Percentiles rank a stretch among this genome's conserved stretches.
These are phyloP conservation scores for Talaromyces sp. DNA, from an alignment of 2,329 filamentous ascomycete genomes.

Conservation along the genomic window DNA sequence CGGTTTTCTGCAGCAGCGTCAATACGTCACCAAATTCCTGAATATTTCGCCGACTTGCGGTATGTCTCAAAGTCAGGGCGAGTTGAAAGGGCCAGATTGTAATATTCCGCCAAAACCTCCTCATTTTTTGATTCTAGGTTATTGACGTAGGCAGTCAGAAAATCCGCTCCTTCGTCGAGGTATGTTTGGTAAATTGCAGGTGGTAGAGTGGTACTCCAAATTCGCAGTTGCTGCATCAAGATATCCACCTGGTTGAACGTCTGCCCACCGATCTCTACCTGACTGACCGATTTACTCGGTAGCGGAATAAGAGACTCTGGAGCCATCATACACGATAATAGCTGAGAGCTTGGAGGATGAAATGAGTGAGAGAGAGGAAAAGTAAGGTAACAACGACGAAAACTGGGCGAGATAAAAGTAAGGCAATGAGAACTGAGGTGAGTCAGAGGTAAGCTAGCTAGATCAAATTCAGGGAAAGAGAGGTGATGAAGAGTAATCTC, in stretches of 20 bases:
- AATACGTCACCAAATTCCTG: not conserved
- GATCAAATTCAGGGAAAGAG: too few species aligned
- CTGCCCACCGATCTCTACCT: not conserved
- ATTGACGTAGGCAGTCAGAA: not conserved
- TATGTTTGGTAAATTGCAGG: not conserved
- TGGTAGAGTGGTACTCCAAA: not conserved
- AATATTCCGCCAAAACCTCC: not conserved
- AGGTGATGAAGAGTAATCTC: too few species aligned
- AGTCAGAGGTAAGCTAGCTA: too few species aligned
- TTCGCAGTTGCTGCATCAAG: not conserved
- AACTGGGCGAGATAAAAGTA: too few species aligned
- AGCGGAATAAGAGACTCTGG: too few species aligned
- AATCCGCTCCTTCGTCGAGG: not conserved
- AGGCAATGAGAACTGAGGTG: too few species aligned
- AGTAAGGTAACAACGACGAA: too few species aligned
- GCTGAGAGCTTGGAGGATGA: too few species aligned
- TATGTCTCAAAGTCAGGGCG: not conserved
- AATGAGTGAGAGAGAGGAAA: too few species aligned
- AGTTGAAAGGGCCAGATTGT: not conserved
- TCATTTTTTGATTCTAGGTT: not conserved
- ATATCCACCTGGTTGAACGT: not conserved
- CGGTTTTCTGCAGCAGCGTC: not conserved
- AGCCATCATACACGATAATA: too few species aligned
- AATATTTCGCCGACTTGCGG: not conserved
- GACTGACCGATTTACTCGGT: not conserved